Conservation (phyloP, 202 grass and related monocot species). For the Setaria italica region DNA sequence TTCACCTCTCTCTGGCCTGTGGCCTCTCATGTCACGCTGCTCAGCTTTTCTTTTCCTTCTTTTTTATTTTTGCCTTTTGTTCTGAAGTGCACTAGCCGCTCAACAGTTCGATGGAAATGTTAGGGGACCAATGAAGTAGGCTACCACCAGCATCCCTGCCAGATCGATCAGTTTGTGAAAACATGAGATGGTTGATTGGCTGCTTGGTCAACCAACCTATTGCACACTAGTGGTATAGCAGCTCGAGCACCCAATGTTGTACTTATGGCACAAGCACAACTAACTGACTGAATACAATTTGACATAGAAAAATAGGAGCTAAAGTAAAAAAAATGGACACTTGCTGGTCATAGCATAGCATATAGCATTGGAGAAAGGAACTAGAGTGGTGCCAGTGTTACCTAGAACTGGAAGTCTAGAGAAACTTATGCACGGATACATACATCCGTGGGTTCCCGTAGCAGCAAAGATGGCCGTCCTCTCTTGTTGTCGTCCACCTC, state of each 20-base stretch:
- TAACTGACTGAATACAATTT: background rate
- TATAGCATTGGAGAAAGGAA: too few relatives aligned
- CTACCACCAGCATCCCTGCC: background rate
- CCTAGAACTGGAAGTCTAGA: too few relatives aligned
- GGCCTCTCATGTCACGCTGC: background rate
- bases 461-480: background rate
- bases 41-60: background rate
- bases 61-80: background rate
- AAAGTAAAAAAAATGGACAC: background rate
- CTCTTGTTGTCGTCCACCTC: background rate
- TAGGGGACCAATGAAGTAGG: background rate
- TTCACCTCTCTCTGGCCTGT: background rate
- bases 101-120: background rate
- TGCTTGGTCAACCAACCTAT: background rate
- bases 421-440: too few relatives aligned
- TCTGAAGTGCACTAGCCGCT: background rate
- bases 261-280: background rate
- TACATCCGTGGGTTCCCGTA: slow-evolving; percentile 1
- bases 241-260: background rate
- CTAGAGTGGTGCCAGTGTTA: too few relatives aligned
- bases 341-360: background rate
- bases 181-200: background rate
- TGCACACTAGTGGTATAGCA: background rate
- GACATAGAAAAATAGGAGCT: background rate
- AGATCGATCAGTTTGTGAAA: background rate